phyloP scores from a whole-genome alignment of 352 stramenopile genomes.

The Elongisporangium anandrum region DNA sequence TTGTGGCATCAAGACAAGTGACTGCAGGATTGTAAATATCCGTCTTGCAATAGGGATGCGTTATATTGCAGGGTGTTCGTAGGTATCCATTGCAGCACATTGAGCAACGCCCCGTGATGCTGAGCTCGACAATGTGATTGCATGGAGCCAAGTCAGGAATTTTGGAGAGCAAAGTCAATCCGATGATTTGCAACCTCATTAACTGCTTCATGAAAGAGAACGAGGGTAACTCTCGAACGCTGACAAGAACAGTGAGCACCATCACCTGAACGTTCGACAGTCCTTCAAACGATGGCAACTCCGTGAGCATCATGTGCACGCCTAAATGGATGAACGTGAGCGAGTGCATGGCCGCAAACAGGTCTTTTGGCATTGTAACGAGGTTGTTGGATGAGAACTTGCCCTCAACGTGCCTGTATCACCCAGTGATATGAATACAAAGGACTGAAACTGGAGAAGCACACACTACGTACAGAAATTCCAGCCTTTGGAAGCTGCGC shows the following conservation, averaged over 20 bases:
- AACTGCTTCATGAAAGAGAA: slow-evolving; percentile 5
- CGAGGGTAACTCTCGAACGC: slow-evolving; percentile 1
- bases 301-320: slow-evolving; percentile 5
- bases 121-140: slow-evolving; percentile 1
- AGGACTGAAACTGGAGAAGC: too few species aligned
- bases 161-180: not conserved
- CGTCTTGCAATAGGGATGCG: not conserved
- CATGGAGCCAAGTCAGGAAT: slow-evolving; percentile 9
- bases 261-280: slow-evolving; percentile 10
- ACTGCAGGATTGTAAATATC: not conserved
- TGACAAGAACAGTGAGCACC: not conserved
- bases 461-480: slow-evolving; percentile 17
- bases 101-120: not conserved
- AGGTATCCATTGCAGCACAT: slow-evolving; percentile 20
- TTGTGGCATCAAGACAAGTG: not conserved
- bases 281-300: slow-evolving; percentile 10
- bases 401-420: slow-evolving; percentile 7
- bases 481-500: slow-evolving; percentile 11
- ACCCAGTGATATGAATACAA: not conserved
- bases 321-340: slow-evolving; percentile 23
- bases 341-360: slow-evolving; percentile 19
- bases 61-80: not conserved
- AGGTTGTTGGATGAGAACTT: slow-evolving; percentile 12
- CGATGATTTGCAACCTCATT: slow-evolving; percentile 4
- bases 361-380: slow-evolving; percentile 6